Evolutionary conservation across 225 moss, liverwort and hornwort species (phyloP).

Genomic region (Rhytidiadelphus loreus): DNA sequence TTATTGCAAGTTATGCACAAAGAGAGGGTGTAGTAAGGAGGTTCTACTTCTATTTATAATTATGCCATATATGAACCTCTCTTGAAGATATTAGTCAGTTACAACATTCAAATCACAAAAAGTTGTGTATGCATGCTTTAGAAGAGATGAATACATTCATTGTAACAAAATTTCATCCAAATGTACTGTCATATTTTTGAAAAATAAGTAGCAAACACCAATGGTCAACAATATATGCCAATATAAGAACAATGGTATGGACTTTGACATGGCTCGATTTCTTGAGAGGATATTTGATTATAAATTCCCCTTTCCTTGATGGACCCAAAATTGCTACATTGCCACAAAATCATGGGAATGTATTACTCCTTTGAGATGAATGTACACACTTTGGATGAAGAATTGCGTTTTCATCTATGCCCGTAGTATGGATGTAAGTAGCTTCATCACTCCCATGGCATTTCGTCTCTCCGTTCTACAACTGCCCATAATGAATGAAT

Average conservation of each 20-base stretch:
- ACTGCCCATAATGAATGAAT: background rate
- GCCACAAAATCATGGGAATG: background rate
- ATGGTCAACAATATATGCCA: rapidly evolving
- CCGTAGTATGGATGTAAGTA: too few relatives aligned
- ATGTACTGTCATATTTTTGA: too few relatives aligned
- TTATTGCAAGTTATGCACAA: too few relatives aligned
- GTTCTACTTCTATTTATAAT: too few relatives aligned
- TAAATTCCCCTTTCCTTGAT: background rate
- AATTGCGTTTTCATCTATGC: background rate
- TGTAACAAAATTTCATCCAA: background rate
- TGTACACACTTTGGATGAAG: background rate
- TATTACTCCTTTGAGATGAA: background rate
- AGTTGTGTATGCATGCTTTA: rapidly evolving
- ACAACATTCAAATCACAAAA: background rate
- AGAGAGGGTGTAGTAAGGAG: too few relatives aligned
- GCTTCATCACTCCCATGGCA: background rate
- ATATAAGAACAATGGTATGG: rapidly evolving
- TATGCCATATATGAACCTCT: background rate
- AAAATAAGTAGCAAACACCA: background rate
- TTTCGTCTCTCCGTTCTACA: background rate
- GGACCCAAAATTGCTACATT: too few relatives aligned
- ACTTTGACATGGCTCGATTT: background rate
- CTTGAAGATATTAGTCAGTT: background rate
- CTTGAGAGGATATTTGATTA: background rate
- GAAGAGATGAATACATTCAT: background rate